Evolutionary conservation across 1,284 basidiomycete species (phyloP).

Genomic region (Cystobasidium slooffiae): DNA sequence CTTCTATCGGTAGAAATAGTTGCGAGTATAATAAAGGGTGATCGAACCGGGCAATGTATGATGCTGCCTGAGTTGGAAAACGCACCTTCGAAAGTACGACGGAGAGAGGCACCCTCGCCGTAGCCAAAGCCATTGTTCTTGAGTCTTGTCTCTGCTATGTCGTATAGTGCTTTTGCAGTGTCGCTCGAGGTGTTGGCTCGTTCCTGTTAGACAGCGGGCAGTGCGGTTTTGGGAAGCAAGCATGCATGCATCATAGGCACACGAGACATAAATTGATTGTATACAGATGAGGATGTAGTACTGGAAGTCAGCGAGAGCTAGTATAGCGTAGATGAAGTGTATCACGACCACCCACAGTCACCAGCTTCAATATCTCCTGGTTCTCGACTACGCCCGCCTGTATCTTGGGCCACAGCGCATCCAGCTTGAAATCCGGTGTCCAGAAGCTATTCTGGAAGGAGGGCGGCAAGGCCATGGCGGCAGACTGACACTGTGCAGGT

Average conservation of each 20-base stretch:
- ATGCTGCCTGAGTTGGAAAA: background rate
- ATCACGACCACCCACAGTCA: conserved; percentile 2
- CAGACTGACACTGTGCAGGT: background rate
- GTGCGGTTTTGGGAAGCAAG: background rate
- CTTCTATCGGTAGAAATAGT: too few species aligned
- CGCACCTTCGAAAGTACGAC: conserved; percentile 38
- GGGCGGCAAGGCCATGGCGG: conserved; percentile 34
- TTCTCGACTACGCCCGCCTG: conserved; percentile 34
- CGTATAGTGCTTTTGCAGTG: conserved; percentile 26
- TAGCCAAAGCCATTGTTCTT: conserved; percentile 28
- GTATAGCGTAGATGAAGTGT: background rate
- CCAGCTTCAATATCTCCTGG: conserved; percentile 34
- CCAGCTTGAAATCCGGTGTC: conserved; percentile 31
- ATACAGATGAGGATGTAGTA: background rate
- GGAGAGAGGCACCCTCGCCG: conserved; percentile 36
- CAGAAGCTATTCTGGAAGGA: conserved; percentile 37
- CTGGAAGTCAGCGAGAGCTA: background rate
- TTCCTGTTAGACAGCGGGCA: conserved; percentile 16
- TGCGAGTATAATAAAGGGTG: background rate
- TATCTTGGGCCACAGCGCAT: conserved; percentile 29
- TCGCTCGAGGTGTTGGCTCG: conserved; percentile 28
- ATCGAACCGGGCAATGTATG: conserved; percentile 1
- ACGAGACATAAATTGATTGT: too few species aligned
- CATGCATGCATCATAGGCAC: background rate
- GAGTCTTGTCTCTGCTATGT: conserved; percentile 17